Percentiles rank a stretch among this genome's conserved stretches.
phyloP scores from a whole-genome alignment of 1,139 yeast species.

The Wickerhamiella pararugosa region DNA sequence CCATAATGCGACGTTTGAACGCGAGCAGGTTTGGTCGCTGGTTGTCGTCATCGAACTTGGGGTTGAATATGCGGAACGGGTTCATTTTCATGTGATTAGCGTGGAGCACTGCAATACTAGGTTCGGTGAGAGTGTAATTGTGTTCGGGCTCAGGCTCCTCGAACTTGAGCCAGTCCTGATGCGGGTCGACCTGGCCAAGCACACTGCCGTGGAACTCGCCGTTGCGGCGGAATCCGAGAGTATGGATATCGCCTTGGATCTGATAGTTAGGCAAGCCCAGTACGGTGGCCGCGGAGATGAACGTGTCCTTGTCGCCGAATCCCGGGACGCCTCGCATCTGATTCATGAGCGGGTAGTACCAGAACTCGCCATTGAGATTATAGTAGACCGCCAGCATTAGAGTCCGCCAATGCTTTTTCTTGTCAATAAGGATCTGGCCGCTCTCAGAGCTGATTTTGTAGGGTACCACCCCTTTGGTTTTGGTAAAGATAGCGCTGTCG shows the following conservation, averaged over 20 bases:
- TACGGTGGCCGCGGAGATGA: conserved; percentile 1
- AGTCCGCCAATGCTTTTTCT: conserved; percentile 47
- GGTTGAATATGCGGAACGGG: neutral
- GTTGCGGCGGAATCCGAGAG: neutral
- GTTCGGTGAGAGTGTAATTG: no score
- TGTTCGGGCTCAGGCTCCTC: neutral
- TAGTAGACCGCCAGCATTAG: conserved; percentile 58
- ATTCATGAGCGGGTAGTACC: conserved; percentile 65
- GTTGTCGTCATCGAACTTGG: neutral
- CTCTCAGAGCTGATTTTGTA: conserved; percentile 62
- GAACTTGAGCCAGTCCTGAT: neutral
- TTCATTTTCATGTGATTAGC: conserved; percentile 2
- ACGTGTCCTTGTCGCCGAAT: conserved; percentile 69
- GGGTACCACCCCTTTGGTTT: conserved; percentile 47
- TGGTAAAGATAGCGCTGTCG: conserved; percentile 16
- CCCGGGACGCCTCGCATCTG: conserved; percentile 59
- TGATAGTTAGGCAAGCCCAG: neutral
- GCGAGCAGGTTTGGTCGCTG: no score
- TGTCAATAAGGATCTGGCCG: conserved; percentile 63
- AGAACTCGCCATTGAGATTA: conserved; percentile 63
- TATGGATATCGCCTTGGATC: neutral
- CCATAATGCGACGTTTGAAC: no score
- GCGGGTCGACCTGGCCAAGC: conserved; percentile 1
- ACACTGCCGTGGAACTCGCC: conserved; percentile 2
- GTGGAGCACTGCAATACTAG: neutral